Base-by-base conservation (phyloP, 257 asterid species). In the Petunia axillaris region DNA sequence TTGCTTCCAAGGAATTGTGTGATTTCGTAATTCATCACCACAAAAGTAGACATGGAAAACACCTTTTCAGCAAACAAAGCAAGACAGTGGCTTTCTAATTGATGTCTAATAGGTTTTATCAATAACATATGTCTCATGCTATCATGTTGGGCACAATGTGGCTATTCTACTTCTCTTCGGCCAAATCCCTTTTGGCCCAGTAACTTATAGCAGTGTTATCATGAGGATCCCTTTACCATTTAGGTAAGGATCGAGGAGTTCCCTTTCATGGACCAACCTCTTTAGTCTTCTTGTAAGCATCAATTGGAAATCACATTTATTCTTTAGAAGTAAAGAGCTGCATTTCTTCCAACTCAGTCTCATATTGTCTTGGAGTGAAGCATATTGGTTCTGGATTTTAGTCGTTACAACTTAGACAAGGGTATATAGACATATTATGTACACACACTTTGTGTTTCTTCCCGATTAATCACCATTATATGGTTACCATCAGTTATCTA, bases 341-440 rank as follows among this genome's bases (percentile, higher is more conserved):
- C 4, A 0, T 71, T 46, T 35, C 25, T 50, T 71, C 77, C 62
- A 50, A 71, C 62, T 71, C 60, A 48, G 52, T 48, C 60, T 71
- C 44, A 60, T 35, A 63, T 10, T 8, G 13, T 48, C 60, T 70
- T 16, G 13, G 48, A 70, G 25, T 48, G 35, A 71, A 10, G 44
- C 46, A 35, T 35, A 36, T 35, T 71, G 77, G 77, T 71, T 71
- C 77, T 8, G 3, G 77, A 43, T 35, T 52, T 35, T 50, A 71
- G 62, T 71, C 44, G 48, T 71, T 71, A 35, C 77, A 50, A 71
- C 77, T 71, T 48, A 68, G 25, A 71, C 60, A 35, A 2, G 77
- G 62, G 46, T 57, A 50, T 35, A 35, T 25, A 48, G 15, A 35
- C 44, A 71, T 71, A 11, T 71, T 50, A 71, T 71, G 43, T 63